Conservation (phyloP, 2,329 filamentous ascomycete genomes). For the Pseudogymnoascus sp. region DNA sequence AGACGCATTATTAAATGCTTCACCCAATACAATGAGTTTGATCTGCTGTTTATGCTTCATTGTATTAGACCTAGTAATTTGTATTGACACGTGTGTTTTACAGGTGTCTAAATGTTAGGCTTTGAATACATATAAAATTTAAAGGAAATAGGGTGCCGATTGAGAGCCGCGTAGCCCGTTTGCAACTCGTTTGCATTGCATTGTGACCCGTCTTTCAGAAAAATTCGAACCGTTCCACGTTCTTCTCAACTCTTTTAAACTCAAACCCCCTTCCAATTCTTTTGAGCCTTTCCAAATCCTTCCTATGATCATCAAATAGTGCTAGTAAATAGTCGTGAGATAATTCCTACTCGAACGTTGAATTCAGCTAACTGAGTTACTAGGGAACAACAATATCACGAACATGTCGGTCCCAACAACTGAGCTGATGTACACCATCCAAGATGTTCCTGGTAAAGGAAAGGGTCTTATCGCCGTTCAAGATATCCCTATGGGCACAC, state of each 20-base stretch:
- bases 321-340: not conserved
- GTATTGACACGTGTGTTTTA: too few species aligned
- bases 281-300: not conserved
- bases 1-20: not conserved
- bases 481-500: conserved; percentile 31
- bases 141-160: not conserved
- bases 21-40: not conserved
- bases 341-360: not conserved
- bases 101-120: not conserved
- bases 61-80: not conserved
- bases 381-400: not conserved
- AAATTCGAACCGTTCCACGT: not conserved
- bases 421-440: not conserved
- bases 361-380: not conserved
- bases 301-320: not conserved
- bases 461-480: conserved; percentile 33
- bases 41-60: not conserved
- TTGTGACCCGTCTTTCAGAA: not conserved
- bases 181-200: not conserved
- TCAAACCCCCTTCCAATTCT: not conserved
- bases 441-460: conserved; percentile 27
- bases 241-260: not conserved
- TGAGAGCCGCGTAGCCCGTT: not conserved
- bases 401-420: not conserved
- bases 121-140: not conserved